These are phyloP conservation scores for Phytophthora kernoviae DNA, from an alignment of 352 stramenopile species.

Conservation along the genomic window DNA sequence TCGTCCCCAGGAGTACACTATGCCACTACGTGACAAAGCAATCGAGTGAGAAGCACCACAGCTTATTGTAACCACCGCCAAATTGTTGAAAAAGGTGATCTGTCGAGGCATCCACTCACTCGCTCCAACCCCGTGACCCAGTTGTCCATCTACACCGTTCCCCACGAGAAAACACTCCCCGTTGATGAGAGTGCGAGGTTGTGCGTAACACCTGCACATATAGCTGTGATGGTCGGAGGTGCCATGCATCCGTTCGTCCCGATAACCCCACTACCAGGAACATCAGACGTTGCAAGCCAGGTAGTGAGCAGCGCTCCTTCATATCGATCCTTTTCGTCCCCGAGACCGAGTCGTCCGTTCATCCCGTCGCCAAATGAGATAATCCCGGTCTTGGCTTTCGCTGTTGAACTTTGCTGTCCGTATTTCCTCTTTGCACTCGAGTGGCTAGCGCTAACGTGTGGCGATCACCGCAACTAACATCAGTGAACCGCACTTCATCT, in stretches of 20 bases:
- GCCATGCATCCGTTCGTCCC: slow-evolving; percentile 27
- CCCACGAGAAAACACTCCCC: slow-evolving; percentile 73
- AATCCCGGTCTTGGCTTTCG: slow-evolving; percentile 40
- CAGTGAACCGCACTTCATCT: slow-evolving; percentile 53
- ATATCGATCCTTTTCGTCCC: slow-evolving; percentile 51
- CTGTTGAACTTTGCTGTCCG: slow-evolving; percentile 7
- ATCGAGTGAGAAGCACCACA: slow-evolving; percentile 59
- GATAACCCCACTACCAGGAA: slow-evolving; percentile 12
- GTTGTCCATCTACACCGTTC: slow-evolving; percentile 57
- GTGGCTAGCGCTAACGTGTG: slow-evolving; percentile 54
- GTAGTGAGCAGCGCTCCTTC: slow-evolving; percentile 46
- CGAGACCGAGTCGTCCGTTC: slow-evolving; percentile 66
- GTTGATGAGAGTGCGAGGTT: slow-evolving; percentile 52
- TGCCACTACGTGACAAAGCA: slow-evolving; percentile 44
- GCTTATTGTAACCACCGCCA: slow-evolving; percentile 31
- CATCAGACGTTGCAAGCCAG: slow-evolving; percentile 30
- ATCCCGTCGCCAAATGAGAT: slow-evolving; percentile 73
- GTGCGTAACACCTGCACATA: slow-evolving; percentile 55
- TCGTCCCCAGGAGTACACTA: slow-evolving; percentile 67
- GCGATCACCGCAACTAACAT: slow-evolving; percentile 72
- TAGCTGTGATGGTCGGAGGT: slow-evolving; percentile 41
- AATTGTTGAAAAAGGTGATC: slow-evolving; percentile 49
- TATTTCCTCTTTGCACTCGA: slow-evolving; percentile 3
- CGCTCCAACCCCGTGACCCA: slow-evolving; percentile 47
- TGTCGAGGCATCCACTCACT: slow-evolving; percentile 70